Base-by-base conservation (phyloP, 2,329 filamentous ascomycete species). In the Phialocephala subalpina region DNA sequence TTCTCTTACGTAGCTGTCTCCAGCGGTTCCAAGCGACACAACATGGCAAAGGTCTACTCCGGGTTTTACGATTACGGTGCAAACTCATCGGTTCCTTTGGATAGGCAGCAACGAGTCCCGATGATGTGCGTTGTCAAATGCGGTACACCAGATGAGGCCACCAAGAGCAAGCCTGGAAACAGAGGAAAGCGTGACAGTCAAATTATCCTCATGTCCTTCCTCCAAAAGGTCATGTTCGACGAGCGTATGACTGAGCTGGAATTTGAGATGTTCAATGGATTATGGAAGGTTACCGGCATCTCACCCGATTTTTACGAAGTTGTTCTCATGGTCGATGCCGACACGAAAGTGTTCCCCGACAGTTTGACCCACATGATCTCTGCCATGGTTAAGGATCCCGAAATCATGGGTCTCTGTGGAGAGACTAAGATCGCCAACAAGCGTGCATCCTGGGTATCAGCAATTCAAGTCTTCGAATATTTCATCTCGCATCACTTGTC, bases 361-460 rank as follows among this genome's bases (percentile, higher is more conserved):
- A 97, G 93, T 78, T 82, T 99, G 75, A 99, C 97, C 22, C 96
- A 99, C 83, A 99, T 99, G 96, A 88, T 98, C 60, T 97, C 94
- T 56, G 96, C 97, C 73, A 97, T 99, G 95, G 96, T 99, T 76
- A 96, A 97, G 79, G 96, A 99, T 79, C 96, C 96, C 36, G 95
- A 98, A 74, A 97, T 99, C 80, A 99, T 99, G 96, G 96, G 96
- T 75, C 87, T 99, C 45, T 99, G 96, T 76, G 96, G 96, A 73
- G 96, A 99, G 83, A 99, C 96, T 20, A 99, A 99, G 87, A 99
- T 99, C 82, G 96, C 96, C 76, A 99, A 99, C 85, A 99, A 99
- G 83, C 91, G 91, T 49, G 88, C 92, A 68, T 94, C 89, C 74
- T 99, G 95, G 94, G 94, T 98, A 47, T 93, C 94, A 6, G 97